Conservation (phyloP, 768 basidiomycete species). For the Dictyophora rubrovolvata region DNA sequence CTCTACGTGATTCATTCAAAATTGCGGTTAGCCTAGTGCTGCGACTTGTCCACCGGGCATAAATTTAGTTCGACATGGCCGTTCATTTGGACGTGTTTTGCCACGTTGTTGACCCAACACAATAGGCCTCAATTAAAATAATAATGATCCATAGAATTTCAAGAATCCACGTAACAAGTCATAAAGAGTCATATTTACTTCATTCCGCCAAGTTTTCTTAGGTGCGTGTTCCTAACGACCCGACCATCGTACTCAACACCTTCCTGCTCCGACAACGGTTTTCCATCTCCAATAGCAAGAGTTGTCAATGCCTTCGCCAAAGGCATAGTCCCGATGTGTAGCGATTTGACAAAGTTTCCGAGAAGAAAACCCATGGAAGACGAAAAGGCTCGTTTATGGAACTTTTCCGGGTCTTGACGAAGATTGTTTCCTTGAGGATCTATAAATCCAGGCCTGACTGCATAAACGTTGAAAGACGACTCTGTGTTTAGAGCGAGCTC, state of each 20-base stretch:
- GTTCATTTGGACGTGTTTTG: too few species aligned
- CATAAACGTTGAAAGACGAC: background rate
- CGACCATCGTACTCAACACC: constrained; percentile 23
- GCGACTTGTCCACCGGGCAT: too few species aligned
- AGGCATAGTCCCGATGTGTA: constrained; percentile 13
- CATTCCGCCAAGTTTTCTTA: constrained; percentile 1
- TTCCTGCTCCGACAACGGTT: constrained; percentile 12
- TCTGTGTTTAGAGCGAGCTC: constrained; percentile 6
- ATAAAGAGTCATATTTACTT: too few species aligned
- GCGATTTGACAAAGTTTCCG: constrained; percentile 5
- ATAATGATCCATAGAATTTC: too few species aligned
- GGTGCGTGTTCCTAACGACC: constrained; percentile 3
- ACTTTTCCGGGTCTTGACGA: too few species aligned
- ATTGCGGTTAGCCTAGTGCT: too few species aligned
- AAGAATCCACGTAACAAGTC: too few species aligned
- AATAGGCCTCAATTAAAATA: too few species aligned
- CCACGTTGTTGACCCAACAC: too few species aligned
- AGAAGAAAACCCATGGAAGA: background rate
- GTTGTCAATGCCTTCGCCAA: constrained; percentile 16
- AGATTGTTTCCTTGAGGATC: background rate
- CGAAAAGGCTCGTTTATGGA: too few species aligned
- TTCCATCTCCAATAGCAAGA: constrained; percentile 18
- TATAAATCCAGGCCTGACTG: background rate
- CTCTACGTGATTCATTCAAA: too few species aligned
- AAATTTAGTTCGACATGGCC: too few species aligned